A percentile compares a stretch with the other conserved stretches of the same genome.
phyloP scores from a whole-genome alignment of 2,329 filamentous ascomycete genomes.

The Botrytis porri region DNA sequence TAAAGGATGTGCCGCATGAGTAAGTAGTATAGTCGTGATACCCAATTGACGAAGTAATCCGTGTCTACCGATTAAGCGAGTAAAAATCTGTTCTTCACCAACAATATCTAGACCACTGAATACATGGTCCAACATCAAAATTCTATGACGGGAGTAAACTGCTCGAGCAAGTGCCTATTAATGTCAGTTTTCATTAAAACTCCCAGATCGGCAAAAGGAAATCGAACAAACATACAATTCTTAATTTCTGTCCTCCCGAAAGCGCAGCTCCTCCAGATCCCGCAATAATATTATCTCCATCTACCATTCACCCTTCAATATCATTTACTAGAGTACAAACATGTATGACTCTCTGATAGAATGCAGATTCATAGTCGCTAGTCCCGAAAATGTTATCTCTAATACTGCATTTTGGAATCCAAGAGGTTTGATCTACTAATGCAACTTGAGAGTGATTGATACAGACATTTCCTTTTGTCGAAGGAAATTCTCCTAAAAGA shows the following conservation, averaged over 20 bases:
- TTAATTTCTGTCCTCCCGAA: slow-evolving; percentile 74
- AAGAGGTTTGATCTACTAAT: slow-evolving; percentile 46
- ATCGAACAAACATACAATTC: slow-evolving; percentile 54
- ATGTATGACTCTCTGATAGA: slow-evolving; percentile 63
- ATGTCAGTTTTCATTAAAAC: neutral
- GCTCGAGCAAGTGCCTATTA: slow-evolving; percentile 54
- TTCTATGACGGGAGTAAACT: slow-evolving; percentile 38
- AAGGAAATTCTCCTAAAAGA: slow-evolving; percentile 29
- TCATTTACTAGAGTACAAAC: slow-evolving; percentile 62
- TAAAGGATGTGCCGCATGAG: slow-evolving; percentile 32
- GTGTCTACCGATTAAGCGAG: slow-evolving; percentile 25
- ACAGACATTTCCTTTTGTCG: slow-evolving; percentile 27
- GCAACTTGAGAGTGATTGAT: slow-evolving; percentile 32
- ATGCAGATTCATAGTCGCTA: slow-evolving; percentile 47
- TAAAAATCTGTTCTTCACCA: slow-evolving; percentile 31
- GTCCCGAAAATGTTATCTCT: slow-evolving; percentile 42
- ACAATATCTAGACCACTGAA: slow-evolving; percentile 35
- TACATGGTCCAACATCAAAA: slow-evolving; percentile 35
- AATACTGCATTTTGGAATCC: slow-evolving; percentile 44
- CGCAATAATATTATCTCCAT: slow-evolving; percentile 66
- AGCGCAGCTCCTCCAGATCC: slow-evolving; percentile 73
- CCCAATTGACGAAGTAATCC: slow-evolving; percentile 30
- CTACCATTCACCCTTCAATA: slow-evolving; percentile 41
- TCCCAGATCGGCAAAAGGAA: slow-evolving; percentile 30
- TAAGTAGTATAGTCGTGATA: slow-evolving; percentile 41